A percentile compares a stretch with the other conserved stretches of the same genome.
These are phyloP conservation scores for Trametes meyenii DNA, from an alignment of 768 basidiomycete genomes.

Conservation along the genomic window DNA sequence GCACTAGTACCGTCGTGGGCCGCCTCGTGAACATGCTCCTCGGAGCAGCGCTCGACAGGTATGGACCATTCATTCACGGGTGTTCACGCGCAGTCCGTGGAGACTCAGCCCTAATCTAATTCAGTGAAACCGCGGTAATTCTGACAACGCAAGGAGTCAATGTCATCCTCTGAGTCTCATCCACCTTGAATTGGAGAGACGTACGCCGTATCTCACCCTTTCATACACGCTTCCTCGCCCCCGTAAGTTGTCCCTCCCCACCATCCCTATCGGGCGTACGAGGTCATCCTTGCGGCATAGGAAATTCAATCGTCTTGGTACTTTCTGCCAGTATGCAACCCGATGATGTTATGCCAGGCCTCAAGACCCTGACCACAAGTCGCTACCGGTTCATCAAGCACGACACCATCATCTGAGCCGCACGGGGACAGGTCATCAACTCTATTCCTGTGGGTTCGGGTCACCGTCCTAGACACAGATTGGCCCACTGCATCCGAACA, in stretches of 20 bases:
- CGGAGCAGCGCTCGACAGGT: neutral
- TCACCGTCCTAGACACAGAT: neutral
- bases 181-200: neutral
- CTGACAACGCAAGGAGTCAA: neutral
- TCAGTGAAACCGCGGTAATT: neutral
- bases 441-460: neutral
- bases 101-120: neutral
- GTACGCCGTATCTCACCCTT: neutral
- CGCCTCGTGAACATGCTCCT: neutral
- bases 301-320: no score
- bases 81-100: neutral
- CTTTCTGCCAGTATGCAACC: neutral
- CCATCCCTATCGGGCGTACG: no score
- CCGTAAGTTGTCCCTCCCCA: no score
- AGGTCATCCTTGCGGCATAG: no score
- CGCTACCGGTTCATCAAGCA: neutral
- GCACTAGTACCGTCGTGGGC: neutral
- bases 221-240: no score
- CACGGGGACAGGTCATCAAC: neutral
- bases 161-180: no score
- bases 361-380: neutral
- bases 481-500: neutral
- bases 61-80: neutral
- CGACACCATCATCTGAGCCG: neutral
- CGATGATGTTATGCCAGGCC: no score